Conservation (phyloP, 192 early-diverging fungal genomes). For the Dissophora ornata region DNA sequence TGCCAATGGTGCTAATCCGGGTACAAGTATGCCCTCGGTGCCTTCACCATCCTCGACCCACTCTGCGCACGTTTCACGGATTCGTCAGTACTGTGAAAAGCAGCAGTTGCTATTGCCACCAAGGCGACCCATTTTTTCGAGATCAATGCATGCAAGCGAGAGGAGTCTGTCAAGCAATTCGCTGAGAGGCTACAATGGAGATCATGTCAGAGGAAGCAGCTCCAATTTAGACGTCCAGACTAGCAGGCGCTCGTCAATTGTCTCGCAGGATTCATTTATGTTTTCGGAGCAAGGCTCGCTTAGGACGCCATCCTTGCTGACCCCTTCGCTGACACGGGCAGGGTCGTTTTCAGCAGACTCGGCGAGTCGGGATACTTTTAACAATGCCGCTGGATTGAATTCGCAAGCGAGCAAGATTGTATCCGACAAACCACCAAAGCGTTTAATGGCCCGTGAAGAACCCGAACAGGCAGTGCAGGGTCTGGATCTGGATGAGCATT, state of each 20-base stretch:
- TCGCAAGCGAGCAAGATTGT: not conserved
- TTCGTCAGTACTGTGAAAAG: conserved; percentile 52
- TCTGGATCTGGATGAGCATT: not conserved
- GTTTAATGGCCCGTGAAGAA: too few species aligned
- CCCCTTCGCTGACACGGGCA: conserved; percentile 36
- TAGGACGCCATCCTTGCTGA: conserved; percentile 19
- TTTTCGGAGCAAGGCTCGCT: conserved; percentile 39
- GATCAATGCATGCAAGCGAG: conserved; percentile 34
- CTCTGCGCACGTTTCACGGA: conserved; percentile 36
- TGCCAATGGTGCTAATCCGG: not conserved
- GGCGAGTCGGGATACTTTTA: conserved; percentile 5
- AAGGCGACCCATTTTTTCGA: conserved; percentile 45
- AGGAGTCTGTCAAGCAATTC: conserved; percentile 29
- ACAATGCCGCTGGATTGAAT: not conserved
- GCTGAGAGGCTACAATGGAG: conserved; percentile 13
- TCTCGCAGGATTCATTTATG: conserved; percentile 52
- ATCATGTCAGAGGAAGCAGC: not conserved
- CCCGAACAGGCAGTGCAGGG: not conserved
- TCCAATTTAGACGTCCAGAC: conserved; percentile 25
- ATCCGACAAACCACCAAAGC: not conserved
- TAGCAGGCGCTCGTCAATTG: conserved; percentile 46
- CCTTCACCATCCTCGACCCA: conserved; percentile 35
- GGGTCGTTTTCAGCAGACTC: conserved; percentile 28
- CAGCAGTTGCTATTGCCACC: conserved; percentile 46
- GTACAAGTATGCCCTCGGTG: conserved; percentile 1